Evolutionary conservation across 441 rosid genomes (phyloP), one percentile per base, ranked within the genome.

Genomic region (Melastoma candidum): DNA sequence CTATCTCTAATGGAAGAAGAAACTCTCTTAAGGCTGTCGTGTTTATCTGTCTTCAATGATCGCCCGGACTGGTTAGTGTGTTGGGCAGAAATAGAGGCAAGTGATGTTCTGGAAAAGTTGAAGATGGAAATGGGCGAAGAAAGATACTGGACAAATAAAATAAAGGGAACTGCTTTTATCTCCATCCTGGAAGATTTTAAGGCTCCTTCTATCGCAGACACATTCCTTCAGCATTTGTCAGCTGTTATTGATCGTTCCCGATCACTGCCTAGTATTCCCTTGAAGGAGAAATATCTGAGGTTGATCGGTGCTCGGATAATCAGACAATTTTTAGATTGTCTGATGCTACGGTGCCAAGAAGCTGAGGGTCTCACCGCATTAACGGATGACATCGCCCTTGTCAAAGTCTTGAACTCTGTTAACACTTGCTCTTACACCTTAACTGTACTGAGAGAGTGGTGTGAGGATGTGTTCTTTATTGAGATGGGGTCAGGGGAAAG

Each of bases 361-460:
- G 96, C 97, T 7, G 98, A 88, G 74, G 96, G 97, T 54, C 59
- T 84, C 71, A 92, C 98, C 63, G 92, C 98, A 26, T 67, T 88
- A 60, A 80, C 94, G 1, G 92, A 85, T 63, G 79, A 85, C 48
- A 73, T 74, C 63, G 98, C 83, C 63, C 71, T 92, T 46, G 53
- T 84, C 48, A 92, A 85, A 74, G 98, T 92, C 54, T 74, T 78
- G 26, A 74, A 71, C 71, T 76, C 85, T 6, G 45, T 85, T 44
- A 92, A 88, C 69, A 89, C 92, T 61, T 73, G 80, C 27, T 80
- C 59, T 63, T 77, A 79, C 57, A 54, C 80, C 52, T 96, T 83
- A 62, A 74, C 83, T 47, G 80, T 85, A 56, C 54, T 92, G 59
- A 80, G 66, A 63, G 92, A 85, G 68, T 82, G 95, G 96, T 72